Percentiles rank a stretch among this genome's conserved stretches.
Evolutionary conservation across 2,329 filamentous ascomycete genomes (phyloP).

Genomic region (Paraphaeosphaeria minitans): DNA sequence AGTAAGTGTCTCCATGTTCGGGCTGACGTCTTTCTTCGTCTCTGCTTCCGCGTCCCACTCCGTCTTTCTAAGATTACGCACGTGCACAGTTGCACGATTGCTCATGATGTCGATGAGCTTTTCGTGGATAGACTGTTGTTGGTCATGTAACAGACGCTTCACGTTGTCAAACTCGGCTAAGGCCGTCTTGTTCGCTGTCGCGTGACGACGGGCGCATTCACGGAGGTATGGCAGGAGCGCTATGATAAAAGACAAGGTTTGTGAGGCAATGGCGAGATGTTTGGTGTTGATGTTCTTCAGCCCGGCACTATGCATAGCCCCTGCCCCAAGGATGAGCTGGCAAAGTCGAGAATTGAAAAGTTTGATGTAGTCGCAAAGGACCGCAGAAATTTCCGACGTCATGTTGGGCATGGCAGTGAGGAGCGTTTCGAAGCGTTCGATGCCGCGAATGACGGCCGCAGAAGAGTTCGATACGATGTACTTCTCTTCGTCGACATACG

Average conservation of each 20-base stretch:
- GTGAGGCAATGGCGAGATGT: slow-evolving; percentile 88
- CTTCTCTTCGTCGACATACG: slow-evolving; percentile 80
- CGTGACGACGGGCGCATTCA: slow-evolving; percentile 85
- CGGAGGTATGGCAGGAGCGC: slow-evolving; percentile 86
- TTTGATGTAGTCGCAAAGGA: slow-evolving; percentile 83
- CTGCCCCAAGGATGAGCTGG: slow-evolving; percentile 94
- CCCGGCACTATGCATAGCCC: slow-evolving; percentile 84
- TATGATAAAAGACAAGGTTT: slow-evolving; percentile 85
- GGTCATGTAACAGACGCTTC: slow-evolving; percentile 81
- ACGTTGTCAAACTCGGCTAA: slow-evolving; percentile 88
- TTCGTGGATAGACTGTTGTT: slow-evolving; percentile 88
- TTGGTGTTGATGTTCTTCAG: slow-evolving; percentile 91
- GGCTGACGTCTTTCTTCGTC: slow-evolving; percentile 55
- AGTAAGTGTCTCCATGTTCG: slow-evolving; percentile 84
- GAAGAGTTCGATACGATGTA: slow-evolving; percentile 88
- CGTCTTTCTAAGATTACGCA: slow-evolving; percentile 74
- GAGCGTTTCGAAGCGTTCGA: slow-evolving; percentile 82
- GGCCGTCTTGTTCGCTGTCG: slow-evolving; percentile 52
- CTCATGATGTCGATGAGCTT: slow-evolving; percentile 95
- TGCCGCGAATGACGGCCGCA: slow-evolving; percentile 77
- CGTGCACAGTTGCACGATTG: slow-evolving; percentile 72
- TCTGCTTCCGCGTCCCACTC: slow-evolving; percentile 68
- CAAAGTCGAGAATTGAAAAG: slow-evolving; percentile 95
- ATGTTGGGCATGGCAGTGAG: slow-evolving; percentile 86
- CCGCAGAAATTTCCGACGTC: slow-evolving; percentile 78